Evolutionary conservation across 768 basidiomycete genomes (phyloP).

Genomic region (Tricholoma terreum): DNA sequence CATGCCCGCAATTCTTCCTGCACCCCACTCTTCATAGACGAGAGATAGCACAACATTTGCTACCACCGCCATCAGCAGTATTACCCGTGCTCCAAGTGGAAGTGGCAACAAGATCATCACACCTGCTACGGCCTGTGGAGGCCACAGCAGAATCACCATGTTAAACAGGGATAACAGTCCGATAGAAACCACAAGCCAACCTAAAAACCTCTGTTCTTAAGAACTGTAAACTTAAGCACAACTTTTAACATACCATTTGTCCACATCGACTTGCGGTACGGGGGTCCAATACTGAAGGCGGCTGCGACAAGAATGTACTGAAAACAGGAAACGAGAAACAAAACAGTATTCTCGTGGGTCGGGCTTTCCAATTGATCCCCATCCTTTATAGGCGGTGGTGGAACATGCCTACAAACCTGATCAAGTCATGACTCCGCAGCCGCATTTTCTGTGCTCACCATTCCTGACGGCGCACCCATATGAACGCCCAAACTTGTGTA

Average conservation of each 20-base stretch:
- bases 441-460: conserved; percentile 56
- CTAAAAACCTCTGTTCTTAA: conserved; percentile 36
- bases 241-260: conserved; percentile 70
- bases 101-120: conserved; percentile 78
- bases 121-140: conserved; percentile 53
- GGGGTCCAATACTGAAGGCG: conserved; percentile 97
- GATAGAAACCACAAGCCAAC: conserved; percentile 79
- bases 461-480: conserved; percentile 81
- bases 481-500: conserved; percentile 82
- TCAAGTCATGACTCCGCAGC: background rate
- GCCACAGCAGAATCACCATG: conserved; percentile 69
- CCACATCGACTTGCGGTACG: conserved; percentile 93
- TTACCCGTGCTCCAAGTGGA: conserved; percentile 62
- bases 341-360: conserved; percentile 88
- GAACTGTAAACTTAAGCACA: background rate
- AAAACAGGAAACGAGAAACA: conserved; percentile 96
- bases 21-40: conserved; percentile 75
- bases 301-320: conserved; percentile 97
- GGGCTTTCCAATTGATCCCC: conserved; percentile 74
- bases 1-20: conserved; percentile 51
- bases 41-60: conserved; percentile 72
- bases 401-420: conserved; percentile 62
- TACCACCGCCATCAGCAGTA: conserved; percentile 63
- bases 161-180: conserved; percentile 68
- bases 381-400: conserved; percentile 52